phyloP scores from a whole-genome alignment of 768 basidiomycete genomes.

The Inosperma sp. region DNA sequence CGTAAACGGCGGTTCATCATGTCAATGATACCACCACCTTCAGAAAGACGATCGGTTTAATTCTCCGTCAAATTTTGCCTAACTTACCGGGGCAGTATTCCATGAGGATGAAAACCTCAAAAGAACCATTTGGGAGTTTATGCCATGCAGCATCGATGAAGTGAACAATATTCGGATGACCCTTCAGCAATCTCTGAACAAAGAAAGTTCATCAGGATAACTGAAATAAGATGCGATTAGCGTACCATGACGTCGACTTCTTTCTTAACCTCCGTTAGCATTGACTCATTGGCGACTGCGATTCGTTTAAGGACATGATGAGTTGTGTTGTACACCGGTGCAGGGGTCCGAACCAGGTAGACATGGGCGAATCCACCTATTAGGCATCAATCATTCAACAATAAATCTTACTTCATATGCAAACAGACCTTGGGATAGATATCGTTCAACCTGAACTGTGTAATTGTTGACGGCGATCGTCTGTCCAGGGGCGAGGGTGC shows the following conservation, averaged over 20 bases:
- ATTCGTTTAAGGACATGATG: constrained; percentile 97
- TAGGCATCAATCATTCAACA: constrained; percentile 10
- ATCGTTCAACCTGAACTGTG: constrained; percentile 87
- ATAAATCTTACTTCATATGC: too few relatives aligned
- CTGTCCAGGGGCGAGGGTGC: constrained; percentile 76
- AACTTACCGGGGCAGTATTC: constrained; percentile 86
- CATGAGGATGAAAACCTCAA: constrained; percentile 99
- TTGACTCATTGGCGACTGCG: constrained; percentile 82
- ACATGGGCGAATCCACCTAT: constrained; percentile 97
- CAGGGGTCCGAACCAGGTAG: constrained; percentile 85
- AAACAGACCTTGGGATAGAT: constrained; percentile 86
- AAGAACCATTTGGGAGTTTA: constrained; percentile 73
- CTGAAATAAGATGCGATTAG: constrained; percentile 7
- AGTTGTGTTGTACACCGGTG: constrained; percentile 85
- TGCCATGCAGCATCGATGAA: constrained; percentile 95
- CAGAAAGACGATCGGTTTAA: constrained; percentile 11
- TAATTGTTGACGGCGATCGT: constrained; percentile 86
- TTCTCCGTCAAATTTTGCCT: background rate
- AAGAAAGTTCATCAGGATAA: constrained; percentile 16
- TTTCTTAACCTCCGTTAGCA: constrained; percentile 91
- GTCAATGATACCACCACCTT: constrained; percentile 98
- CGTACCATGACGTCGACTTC: constrained; percentile 99
- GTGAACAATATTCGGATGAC: constrained; percentile 93
- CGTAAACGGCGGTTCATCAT: constrained; percentile 98
- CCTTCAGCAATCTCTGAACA: constrained; percentile 77